Evolutionary conservation across 176 grass and related monocot genomes (phyloP).

Genomic region (Eleusine coracana): DNA sequence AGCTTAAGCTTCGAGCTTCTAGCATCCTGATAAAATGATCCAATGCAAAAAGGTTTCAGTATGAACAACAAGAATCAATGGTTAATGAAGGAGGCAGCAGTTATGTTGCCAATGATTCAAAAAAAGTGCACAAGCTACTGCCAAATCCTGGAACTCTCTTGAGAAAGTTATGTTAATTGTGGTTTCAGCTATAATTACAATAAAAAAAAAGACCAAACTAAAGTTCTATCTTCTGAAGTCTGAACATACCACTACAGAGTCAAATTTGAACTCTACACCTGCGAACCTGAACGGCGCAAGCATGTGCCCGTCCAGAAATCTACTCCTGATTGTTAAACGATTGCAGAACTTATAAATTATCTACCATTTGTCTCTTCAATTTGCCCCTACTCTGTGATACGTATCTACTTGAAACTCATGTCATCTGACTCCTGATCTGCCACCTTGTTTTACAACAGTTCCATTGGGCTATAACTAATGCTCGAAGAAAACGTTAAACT

Average conservation of each 20-base stretch:
- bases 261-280: neutral
- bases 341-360: neutral
- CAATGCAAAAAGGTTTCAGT: conserved; percentile 10
- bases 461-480: no score
- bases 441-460: no score
- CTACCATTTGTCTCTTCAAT: neutral
- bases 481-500: no score
- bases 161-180: conserved; percentile 25
- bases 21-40: conserved; percentile 74
- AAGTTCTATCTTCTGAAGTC: neutral
- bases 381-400: no score
- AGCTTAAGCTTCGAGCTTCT: conserved; percentile 91
- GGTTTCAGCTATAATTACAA: neutral
- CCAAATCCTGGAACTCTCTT: neutral
- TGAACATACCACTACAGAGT: neutral
- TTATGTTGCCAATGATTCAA: neutral
- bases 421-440: neutral
- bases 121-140: conserved; percentile 1
- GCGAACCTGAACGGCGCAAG: neutral
- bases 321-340: neutral
- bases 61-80: neutral
- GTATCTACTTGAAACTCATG: conserved; percentile 6
- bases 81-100: neutral
- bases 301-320: neutral
- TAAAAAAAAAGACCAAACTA: neutral